Evolutionary conservation across 352 stramenopile genomes (phyloP), one percentile per base, ranked within the genome.

Genomic region (Lagenidium giganteum): DNA sequence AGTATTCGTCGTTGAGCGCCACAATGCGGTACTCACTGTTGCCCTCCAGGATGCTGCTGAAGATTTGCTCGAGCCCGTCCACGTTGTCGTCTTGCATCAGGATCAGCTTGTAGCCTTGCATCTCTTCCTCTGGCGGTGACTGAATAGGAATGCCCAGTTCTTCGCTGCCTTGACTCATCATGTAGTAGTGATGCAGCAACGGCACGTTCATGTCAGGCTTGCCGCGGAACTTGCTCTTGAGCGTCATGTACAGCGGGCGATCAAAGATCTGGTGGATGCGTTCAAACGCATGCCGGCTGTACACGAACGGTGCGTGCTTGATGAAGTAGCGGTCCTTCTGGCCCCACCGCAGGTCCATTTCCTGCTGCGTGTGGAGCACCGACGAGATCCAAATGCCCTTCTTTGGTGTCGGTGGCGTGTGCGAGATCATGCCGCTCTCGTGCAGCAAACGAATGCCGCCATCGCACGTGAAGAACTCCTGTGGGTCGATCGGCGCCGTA

Each of bases 151-250:
- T 87, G 8, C 80, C 76, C 5, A 93, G 61, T 55, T 93, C 79
- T 24, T 79, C 65, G 37, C 62, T 82, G 39, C 83, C 83, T 26
- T 93, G 76, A 17, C 72, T 76, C 35, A 89, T 57, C 83, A 95
- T 93, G 51, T 93, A 95, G 53, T 89, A 91, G 51, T 93, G 78
- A 43, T 95, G 83, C 51, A 91, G 42, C 40, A 91, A 48, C 25
- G 79, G 79, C 65, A 93, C 87, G 65, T 95, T 95, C 80, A 94
- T 90, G 47, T 94, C 83, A 0, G 73, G 75, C 46, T 86, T 87
- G 43, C 65, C 69, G 29, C 83, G 83, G 52, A 94, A 92, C 56
- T 89, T 89, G 60, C 63, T 84, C 54, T 87, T 89, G 33, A 92
- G 76, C 27, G 80, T 93, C 57, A 76, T 76, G 59, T 85, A 88